A percentile compares a stretch with the other conserved stretches of the same genome.
Conservation (phyloP, 129 eudicot genomes). For the Ambrosia trifida region DNA sequence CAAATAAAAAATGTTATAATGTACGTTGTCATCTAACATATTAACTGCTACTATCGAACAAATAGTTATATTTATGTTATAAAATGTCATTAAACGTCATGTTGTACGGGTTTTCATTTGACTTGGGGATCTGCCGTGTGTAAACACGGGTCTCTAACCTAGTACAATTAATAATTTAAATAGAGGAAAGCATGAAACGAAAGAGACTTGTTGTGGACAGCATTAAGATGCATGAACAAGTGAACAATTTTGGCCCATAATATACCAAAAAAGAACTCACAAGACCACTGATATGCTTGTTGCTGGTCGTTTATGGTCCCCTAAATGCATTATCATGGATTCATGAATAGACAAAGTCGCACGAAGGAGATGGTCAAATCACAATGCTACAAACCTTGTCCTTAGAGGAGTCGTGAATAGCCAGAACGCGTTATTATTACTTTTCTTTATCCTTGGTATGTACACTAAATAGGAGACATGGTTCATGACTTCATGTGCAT, state of each 20-base stretch:
- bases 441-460: constrained; percentile 7
- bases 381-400: not conserved
- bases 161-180: too few relatives aligned
- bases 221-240: not conserved
- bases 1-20: too few relatives aligned
- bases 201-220: not conserved
- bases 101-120: too few relatives aligned
- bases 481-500: constrained; percentile 37
- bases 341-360: not conserved
- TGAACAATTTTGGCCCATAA: not conserved
- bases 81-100: too few relatives aligned
- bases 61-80: too few relatives aligned
- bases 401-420: not conserved
- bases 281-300: not conserved
- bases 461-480: constrained; percentile 33
- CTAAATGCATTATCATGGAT: not conserved
- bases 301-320: not conserved
- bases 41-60: too few relatives aligned
- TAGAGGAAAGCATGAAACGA: too few relatives aligned
- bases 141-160: too few relatives aligned
- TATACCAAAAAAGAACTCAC: not conserved
- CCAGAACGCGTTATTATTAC: not conserved
- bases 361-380: not conserved
- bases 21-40: too few relatives aligned
- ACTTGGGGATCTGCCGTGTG: too few relatives aligned